These are phyloP conservation scores for Diaporthe capsici DNA, from an alignment of 2,329 filamentous ascomycete genomes.

Conservation along the genomic window DNA sequence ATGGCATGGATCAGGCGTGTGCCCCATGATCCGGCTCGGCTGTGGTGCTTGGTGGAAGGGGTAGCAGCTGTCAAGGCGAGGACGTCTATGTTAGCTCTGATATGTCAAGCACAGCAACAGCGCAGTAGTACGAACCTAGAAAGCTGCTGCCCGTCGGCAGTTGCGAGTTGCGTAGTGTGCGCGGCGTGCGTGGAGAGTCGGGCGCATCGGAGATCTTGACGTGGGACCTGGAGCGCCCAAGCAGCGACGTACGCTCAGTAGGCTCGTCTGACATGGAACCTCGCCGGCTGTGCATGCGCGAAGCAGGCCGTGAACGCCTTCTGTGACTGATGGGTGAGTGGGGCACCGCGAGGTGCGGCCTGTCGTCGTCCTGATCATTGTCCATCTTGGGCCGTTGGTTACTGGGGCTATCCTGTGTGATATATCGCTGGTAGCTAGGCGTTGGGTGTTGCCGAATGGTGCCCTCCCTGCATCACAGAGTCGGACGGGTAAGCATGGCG, in stretches of 20 bases:
- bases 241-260: slow-evolving; percentile 38
- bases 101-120: neutral
- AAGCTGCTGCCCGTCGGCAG: slow-evolving; percentile 37
- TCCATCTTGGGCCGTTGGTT: slow-evolving; percentile 18
- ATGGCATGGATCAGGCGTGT: slow-evolving; percentile 74
- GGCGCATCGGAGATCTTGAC: slow-evolving; percentile 38
- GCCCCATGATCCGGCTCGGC: slow-evolving; percentile 71
- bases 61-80: slow-evolving; percentile 52
- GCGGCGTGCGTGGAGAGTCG: slow-evolving; percentile 28
- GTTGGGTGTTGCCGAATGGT: slow-evolving; percentile 20
- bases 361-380: slow-evolving; percentile 35
- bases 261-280: slow-evolving; percentile 40
- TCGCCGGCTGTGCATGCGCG: slow-evolving; percentile 39
- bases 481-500: slow-evolving; percentile 13
- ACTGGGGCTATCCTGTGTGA: neutral
- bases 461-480: slow-evolving; percentile 12
- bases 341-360: slow-evolving; percentile 19
- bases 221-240: slow-evolving; percentile 32
- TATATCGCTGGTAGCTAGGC: neutral
- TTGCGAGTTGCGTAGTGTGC: slow-evolving; percentile 2
- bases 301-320: slow-evolving; percentile 40
- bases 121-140: slow-evolving; percentile 42
- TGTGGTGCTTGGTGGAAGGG: slow-evolving; percentile 64
- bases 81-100: slow-evolving; percentile 34
- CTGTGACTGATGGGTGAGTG: slow-evolving; percentile 39